Base-by-base conservation (phyloP, 2,329 filamentous ascomycete species). In the Mycosphaerella sp. region DNA sequence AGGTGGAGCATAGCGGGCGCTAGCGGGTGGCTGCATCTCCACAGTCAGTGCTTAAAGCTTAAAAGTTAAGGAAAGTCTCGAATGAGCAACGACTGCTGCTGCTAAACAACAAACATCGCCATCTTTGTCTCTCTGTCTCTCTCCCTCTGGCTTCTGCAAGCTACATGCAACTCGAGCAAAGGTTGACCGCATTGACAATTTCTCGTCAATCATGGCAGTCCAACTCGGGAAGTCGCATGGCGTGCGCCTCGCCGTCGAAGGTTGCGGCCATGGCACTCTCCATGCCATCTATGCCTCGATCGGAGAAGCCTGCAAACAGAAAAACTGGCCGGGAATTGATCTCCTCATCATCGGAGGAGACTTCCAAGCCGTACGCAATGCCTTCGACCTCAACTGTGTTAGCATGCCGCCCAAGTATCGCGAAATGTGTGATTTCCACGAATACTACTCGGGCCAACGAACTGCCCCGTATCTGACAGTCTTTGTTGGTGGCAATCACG, bases 401-500 rank as follows among this genome's bases (percentile, higher is more conserved):
- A 86, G 89, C 4, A 89, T 94, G 62, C 91, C 93, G 0, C 72
- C 78, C 54, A 97, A 95, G 69, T 98, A 89, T 71, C 87, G 88
- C 57, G 75, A 80, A 39, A 83, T 98, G 63, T 89, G 88, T 32
- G 93, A 98, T 68, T 98, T 97, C 62, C 87, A 91, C 63, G 82
- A 89, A 56, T 98, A 97, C 75, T 98, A 98, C 70, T 86, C 84
- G 46, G 93, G 93, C 41, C 69, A 73, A 14, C 80, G 81, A 49
- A 79, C 69, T 39, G 93, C 93, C 0, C 93, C 93, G 0, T 95
- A 89, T 66, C 77, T 95, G 41, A 98, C 93, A 13, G 75, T 97
- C 40, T 97, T 97, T 71, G 84, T 95, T 44, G 90, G 85, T 39
- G 93, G 93, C 2, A 98, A 98, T 66, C 93, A 98, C 64, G 93